These are phyloP conservation scores for Aspergillus alliaceus DNA, from an alignment of 2,329 filamentous ascomycete genomes.

Conservation along the genomic window DNA sequence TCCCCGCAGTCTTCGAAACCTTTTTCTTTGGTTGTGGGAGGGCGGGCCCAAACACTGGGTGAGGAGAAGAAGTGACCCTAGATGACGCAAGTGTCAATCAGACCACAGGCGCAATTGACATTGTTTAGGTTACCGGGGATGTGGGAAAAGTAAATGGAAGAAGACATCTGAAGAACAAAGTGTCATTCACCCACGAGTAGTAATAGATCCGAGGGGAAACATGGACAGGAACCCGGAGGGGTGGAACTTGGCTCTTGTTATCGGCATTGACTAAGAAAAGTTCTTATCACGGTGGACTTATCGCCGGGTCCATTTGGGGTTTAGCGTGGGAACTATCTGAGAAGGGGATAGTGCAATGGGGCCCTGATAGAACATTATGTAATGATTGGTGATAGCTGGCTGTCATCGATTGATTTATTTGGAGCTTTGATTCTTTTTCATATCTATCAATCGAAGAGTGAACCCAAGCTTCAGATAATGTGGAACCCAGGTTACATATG, in stretches of 20 bases:
- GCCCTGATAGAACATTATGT: neutral
- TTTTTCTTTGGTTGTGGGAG: neutral
- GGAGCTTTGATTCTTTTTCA: no score
- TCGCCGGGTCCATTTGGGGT: neutral
- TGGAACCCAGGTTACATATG: neutral
- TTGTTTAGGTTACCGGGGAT: constrained; percentile 6
- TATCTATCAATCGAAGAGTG: neutral
- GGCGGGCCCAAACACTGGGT: neutral
- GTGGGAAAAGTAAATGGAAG: neutral
- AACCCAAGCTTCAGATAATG: neutral
- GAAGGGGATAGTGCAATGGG: neutral
- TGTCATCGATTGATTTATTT: neutral
- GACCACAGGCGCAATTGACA: constrained; percentile 12
- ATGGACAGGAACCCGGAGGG: neutral
- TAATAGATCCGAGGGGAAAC: neutral
- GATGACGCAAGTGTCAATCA: constrained; percentile 21
- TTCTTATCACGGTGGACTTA: constrained; percentile 6
- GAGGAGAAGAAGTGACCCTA: constrained; percentile 6
- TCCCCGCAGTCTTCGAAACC: neutral
- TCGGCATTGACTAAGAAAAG: constrained; percentile 4
- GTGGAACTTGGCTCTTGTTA: neutral
- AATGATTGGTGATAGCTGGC: neutral
- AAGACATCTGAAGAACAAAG: neutral
- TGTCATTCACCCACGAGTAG: neutral
- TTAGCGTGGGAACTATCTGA: neutral